Conservation (phyloP, 1,139 yeast species). For the Magnusiomyces magnusii region DNA sequence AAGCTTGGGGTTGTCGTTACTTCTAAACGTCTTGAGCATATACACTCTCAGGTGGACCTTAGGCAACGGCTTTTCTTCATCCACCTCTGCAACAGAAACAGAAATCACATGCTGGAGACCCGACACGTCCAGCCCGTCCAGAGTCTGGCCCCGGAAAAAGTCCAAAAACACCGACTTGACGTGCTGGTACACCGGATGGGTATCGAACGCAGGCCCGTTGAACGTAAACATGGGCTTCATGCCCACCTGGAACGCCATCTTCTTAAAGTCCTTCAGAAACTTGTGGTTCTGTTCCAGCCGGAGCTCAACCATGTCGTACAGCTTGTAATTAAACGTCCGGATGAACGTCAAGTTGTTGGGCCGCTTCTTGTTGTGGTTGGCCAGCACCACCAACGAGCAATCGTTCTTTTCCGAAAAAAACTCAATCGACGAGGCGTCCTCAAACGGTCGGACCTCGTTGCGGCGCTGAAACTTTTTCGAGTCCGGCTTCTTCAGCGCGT, state of each 20-base stretch:
- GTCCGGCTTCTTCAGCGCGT: slow-evolving; percentile 88
- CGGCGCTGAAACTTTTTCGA: slow-evolving; percentile 80
- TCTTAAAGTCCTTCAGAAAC: slow-evolving; percentile 66
- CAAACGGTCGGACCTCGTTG: slow-evolving; percentile 89
- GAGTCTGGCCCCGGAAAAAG: slow-evolving; percentile 77
- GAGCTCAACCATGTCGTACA: slow-evolving; percentile 92
- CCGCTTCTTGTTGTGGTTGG: slow-evolving; percentile 82
- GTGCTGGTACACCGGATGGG: slow-evolving; percentile 80
- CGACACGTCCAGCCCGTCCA: slow-evolving; percentile 84
- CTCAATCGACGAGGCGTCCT: slow-evolving; percentile 79
- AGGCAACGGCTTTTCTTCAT: slow-evolving; percentile 68
- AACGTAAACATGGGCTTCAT: slow-evolving; percentile 91
- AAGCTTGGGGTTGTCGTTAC: slow-evolving; percentile 63
- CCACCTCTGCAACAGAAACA: slow-evolving; percentile 63
- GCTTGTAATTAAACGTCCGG: slow-evolving; percentile 81
- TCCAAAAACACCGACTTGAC: slow-evolving; percentile 84
- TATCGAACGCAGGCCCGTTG: slow-evolving; percentile 87
- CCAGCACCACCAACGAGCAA: slow-evolving; percentile 73
- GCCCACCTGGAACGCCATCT: slow-evolving; percentile 76
- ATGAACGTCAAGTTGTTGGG: slow-evolving; percentile 84
- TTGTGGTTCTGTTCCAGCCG: slow-evolving; percentile 63
- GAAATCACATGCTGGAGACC: slow-evolving; percentile 90
- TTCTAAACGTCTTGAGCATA: slow-evolving; percentile 67
- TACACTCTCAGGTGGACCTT: slow-evolving; percentile 85
- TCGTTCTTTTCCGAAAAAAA: slow-evolving; percentile 95